These are phyloP conservation scores for Exidia glandulosa DNA, from an alignment of 768 basidiomycete species.

Conservation along the genomic window DNA sequence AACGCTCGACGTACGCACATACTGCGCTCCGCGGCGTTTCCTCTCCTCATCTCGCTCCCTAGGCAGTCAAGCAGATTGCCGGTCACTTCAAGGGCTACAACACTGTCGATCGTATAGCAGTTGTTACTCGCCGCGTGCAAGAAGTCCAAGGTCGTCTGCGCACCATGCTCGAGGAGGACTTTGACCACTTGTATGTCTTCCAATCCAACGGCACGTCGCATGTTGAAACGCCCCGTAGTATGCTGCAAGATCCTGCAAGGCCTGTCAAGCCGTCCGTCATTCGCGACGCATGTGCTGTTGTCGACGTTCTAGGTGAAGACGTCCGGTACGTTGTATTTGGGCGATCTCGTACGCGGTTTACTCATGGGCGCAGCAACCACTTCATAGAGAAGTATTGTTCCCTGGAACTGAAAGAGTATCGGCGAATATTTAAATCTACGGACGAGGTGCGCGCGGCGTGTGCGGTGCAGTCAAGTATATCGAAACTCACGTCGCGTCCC, in stretches of 20 bases:
- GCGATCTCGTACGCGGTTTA: not conserved
- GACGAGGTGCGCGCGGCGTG: slow-evolving; percentile 51
- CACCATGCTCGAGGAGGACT: slow-evolving; percentile 74
- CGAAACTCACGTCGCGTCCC: not conserved
- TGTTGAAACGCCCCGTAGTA: slow-evolving; percentile 34
- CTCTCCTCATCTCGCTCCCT: slow-evolving; percentile 2
- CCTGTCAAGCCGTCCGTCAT: slow-evolving; percentile 55
- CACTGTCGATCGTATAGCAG: slow-evolving; percentile 63
- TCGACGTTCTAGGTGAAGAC: slow-evolving; percentile 81
- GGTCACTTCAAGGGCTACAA: slow-evolving; percentile 69
- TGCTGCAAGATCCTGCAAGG: slow-evolving; percentile 65
- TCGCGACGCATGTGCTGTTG: slow-evolving; percentile 74
- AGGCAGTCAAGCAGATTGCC: slow-evolving; percentile 86
- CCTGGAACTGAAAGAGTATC: slow-evolving; percentile 88
- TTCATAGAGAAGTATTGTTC: slow-evolving; percentile 83
- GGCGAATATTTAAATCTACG: slow-evolving; percentile 83
- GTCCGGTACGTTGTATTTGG: slow-evolving; percentile 36
- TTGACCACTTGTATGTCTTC: slow-evolving; percentile 75
- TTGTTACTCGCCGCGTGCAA: slow-evolving; percentile 69
- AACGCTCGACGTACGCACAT: slow-evolving; percentile 47
- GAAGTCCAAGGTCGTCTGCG: slow-evolving; percentile 77
- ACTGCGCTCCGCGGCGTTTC: not conserved
- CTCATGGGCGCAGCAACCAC: slow-evolving; percentile 28
- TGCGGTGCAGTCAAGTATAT: not conserved
- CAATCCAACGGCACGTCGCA: not conserved